Percentiles rank a stretch among this genome's conserved stretches.
Evolutionary conservation across 2,329 filamentous ascomycete species (phyloP).

Genomic region (Fusarium sterilihyphosum): DNA sequence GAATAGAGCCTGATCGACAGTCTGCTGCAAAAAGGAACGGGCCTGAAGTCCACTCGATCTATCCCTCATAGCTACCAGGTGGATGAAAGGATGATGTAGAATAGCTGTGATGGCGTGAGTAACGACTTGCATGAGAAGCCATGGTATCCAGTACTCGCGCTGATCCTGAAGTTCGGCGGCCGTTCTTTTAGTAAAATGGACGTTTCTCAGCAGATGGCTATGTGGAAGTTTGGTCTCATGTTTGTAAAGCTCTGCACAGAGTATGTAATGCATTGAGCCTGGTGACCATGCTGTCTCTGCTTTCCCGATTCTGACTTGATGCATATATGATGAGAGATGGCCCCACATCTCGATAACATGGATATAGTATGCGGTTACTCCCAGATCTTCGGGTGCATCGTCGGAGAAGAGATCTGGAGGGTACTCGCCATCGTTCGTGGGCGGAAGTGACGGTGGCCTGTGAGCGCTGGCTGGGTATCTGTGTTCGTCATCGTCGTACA

Average conservation of each 20-base stretch:
- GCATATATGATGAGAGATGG: constrained; percentile 3
- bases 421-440: not conserved
- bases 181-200: not conserved
- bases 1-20: not conserved
- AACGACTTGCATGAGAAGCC: not conserved
- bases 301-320: not conserved
- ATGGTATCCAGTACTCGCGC: constrained; percentile 9
- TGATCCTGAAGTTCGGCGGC: not conserved
- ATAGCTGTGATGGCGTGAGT: not conserved
- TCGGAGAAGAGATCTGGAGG: constrained; percentile 11
- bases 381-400: not conserved
- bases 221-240: not conserved
- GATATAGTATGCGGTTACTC: constrained; percentile 9
- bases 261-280: not conserved
- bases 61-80: constrained; percentile 6
- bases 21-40: not conserved
- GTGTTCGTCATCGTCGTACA: not conserved
- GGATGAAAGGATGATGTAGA: constrained; percentile 3
- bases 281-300: constrained; percentile 1
- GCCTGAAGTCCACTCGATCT: not conserved
- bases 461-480: not conserved
- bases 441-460: not conserved
- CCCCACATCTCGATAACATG: not conserved
- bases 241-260: constrained; percentile 7
- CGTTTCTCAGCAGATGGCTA: not conserved